Evolutionary conservation across 306 rosid species (phyloP).

Genomic region (Cicer pinnatifidum): DNA sequence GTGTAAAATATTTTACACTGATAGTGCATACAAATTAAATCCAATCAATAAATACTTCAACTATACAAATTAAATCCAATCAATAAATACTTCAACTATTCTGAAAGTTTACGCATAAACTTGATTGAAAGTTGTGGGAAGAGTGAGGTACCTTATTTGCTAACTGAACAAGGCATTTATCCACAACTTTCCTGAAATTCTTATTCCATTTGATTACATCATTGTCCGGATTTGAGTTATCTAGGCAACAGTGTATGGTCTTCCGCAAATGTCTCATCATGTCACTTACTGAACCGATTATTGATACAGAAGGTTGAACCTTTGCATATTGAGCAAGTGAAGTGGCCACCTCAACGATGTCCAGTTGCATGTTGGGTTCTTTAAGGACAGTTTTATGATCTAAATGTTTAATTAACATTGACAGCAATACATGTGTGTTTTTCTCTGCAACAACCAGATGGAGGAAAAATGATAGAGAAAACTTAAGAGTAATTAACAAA

Average conservation of each 20-base stretch:
- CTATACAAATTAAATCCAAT: background rate
- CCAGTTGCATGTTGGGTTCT: constrained; percentile 78
- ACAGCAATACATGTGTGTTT: constrained; percentile 78
- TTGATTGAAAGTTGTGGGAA: constrained; percentile 29
- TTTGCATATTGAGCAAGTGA: constrained; percentile 73
- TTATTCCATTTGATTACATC: constrained; percentile 69
- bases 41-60: constrained; percentile 32
- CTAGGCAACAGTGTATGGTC: constrained; percentile 73
- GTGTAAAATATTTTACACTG: no score
- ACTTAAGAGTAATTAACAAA: constrained; percentile 12
- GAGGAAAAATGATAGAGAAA: constrained; percentile 23
- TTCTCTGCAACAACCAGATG: constrained; percentile 63
- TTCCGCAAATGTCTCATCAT: constrained; percentile 88
- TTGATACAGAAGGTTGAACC: constrained; percentile 75
- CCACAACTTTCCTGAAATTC: constrained; percentile 74
- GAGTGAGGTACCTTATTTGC: constrained; percentile 68
- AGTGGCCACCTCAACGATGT: constrained; percentile 78
- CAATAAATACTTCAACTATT: constrained; percentile 33
- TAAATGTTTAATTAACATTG: constrained; percentile 85
- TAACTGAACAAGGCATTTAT: constrained; percentile 80
- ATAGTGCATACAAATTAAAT: no score
- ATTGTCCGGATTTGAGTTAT: constrained; percentile 57
- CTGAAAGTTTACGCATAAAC: constrained; percentile 23
- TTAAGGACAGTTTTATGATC: constrained; percentile 86
- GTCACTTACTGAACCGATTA: constrained; percentile 76